Evolutionary conservation across 768 basidiomycete species (phyloP).

Genomic region (Trametes gibbosa): DNA sequence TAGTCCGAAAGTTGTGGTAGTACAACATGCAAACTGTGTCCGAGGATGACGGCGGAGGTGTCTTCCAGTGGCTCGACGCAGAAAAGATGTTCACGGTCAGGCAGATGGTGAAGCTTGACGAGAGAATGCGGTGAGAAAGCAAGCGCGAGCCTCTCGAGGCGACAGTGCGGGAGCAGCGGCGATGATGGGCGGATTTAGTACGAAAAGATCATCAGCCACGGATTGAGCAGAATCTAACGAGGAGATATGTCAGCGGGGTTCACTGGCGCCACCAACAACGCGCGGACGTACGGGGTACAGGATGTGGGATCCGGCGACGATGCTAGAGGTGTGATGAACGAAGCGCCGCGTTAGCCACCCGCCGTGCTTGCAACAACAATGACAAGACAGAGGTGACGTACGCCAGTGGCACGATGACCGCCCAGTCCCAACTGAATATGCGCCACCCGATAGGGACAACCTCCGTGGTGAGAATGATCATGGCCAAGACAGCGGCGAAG

Average conservation of each 20-base stretch:
- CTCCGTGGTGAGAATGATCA: slow-evolving; percentile 53
- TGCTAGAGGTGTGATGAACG: slow-evolving; percentile 33
- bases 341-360: neutral
- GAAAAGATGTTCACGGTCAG: too few relatives aligned
- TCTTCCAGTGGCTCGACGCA: too few relatives aligned
- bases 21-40: neutral
- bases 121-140: neutral
- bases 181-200: slow-evolving; percentile 31
- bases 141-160: neutral
- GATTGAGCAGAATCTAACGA: slow-evolving; percentile 51
- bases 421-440: slow-evolving; percentile 64
- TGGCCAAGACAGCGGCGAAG: slow-evolving; percentile 46
- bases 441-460: slow-evolving; percentile 63
- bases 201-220: slow-evolving; percentile 86
- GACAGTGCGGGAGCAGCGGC: neutral
- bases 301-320: slow-evolving; percentile 65
- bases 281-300: slow-evolving; percentile 64
- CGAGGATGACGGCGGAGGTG: neutral
- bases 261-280: neutral
- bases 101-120: too few relatives aligned
- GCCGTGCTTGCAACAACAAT: neutral
- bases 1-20: neutral
- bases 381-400: slow-evolving; percentile 35
- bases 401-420: slow-evolving; percentile 73
- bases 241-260: neutral